A percentile compares a stretch with the other conserved stretches of the same genome.
These are phyloP conservation scores for Neurospora sp. DNA, from an alignment of 495 filamentous ascomycete genomes.

Conservation along the genomic window DNA sequence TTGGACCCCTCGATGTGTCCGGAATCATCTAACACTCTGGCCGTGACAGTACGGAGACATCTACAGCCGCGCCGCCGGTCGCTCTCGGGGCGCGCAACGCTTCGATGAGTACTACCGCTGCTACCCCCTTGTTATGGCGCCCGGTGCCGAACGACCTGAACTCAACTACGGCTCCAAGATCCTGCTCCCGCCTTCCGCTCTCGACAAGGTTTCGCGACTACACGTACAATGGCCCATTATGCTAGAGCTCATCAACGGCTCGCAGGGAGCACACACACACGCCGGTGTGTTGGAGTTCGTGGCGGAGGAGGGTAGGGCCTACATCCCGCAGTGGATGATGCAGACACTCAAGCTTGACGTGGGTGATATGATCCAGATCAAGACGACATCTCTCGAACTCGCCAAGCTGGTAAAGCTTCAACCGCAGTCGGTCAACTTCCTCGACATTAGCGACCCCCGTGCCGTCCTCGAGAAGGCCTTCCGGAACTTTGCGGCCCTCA, in stretches of 20 bases:
- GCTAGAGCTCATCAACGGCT: slow-evolving; percentile 86
- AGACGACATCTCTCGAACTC: slow-evolving; percentile 80
- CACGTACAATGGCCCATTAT: slow-evolving; percentile 98
- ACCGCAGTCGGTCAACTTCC: slow-evolving; percentile 80
- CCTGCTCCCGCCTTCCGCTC: slow-evolving; percentile 84
- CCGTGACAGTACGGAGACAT: background rate
- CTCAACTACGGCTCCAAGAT: slow-evolving; percentile 97
- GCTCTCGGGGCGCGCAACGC: slow-evolving; percentile 36
- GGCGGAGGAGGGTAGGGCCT: slow-evolving; percentile 92
- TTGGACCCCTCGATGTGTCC: background rate
- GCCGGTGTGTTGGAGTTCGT: slow-evolving; percentile 95
- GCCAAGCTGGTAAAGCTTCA: slow-evolving; percentile 92
- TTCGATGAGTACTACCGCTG: slow-evolving; percentile 98
- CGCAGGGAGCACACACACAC: slow-evolving; percentile 68
- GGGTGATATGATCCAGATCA: slow-evolving; percentile 89
- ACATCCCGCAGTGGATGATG: slow-evolving; percentile 97
- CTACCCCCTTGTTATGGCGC: slow-evolving; percentile 89
- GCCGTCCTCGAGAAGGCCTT: slow-evolving; percentile 96
- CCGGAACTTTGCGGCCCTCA: slow-evolving; percentile 86
- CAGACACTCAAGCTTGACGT: slow-evolving; percentile 77
- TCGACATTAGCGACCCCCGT: slow-evolving; percentile 94
- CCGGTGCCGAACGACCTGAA: slow-evolving; percentile 80
- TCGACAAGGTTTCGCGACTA: slow-evolving; percentile 91
- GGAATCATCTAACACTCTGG: background rate
- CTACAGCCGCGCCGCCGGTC: slow-evolving; percentile 11